These are phyloP conservation scores for Imleria badia DNA, from an alignment of 768 basidiomycete species.

Conservation along the genomic window DNA sequence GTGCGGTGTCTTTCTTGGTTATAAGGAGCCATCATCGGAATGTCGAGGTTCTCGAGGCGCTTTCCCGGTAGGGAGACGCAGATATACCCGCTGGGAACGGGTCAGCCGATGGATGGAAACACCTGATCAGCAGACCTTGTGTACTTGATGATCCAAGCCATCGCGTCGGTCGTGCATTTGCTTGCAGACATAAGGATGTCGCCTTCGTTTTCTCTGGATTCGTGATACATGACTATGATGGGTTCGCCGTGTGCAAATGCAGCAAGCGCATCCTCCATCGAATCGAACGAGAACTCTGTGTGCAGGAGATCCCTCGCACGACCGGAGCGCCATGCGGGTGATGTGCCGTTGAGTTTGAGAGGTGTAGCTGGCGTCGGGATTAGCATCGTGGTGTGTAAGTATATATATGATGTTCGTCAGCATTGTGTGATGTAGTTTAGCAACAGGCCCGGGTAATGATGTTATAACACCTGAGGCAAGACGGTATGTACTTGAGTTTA, in stretches of 20 bases:
- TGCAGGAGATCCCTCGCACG: slow-evolving; percentile 16
- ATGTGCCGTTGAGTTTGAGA: slow-evolving; percentile 13
- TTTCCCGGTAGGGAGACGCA: slow-evolving; percentile 81
- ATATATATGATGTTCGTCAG: background rate
- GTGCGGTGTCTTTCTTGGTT: slow-evolving; percentile 92
- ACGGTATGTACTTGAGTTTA: too few species aligned
- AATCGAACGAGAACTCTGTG: slow-evolving; percentile 65
- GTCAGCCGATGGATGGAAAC: slow-evolving; percentile 7
- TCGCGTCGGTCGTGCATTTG: slow-evolving; percentile 88
- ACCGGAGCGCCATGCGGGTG: slow-evolving; percentile 21
- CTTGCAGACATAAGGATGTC: slow-evolving; percentile 89
- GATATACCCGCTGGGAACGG: slow-evolving; percentile 76
- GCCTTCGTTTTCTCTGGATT: slow-evolving; percentile 94
- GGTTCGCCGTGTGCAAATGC: slow-evolving; percentile 84
- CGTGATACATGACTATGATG: slow-evolving; percentile 97
- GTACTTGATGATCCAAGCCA: slow-evolving; percentile 99
- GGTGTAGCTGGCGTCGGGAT: background rate
- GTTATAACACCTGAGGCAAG: too few species aligned
- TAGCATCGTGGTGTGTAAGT: slow-evolving; percentile 9
- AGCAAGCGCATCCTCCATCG: slow-evolving; percentile 73
- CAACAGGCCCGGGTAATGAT: too few species aligned
- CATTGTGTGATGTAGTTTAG: too few species aligned
- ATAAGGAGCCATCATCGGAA: slow-evolving; percentile 91
- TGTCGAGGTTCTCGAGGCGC: slow-evolving; percentile 71
- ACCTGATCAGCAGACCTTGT: slow-evolving; percentile 66